Base-by-base conservation (phyloP, 2,329 filamentous ascomycete species). In the Verticillium longisporum region DNA sequence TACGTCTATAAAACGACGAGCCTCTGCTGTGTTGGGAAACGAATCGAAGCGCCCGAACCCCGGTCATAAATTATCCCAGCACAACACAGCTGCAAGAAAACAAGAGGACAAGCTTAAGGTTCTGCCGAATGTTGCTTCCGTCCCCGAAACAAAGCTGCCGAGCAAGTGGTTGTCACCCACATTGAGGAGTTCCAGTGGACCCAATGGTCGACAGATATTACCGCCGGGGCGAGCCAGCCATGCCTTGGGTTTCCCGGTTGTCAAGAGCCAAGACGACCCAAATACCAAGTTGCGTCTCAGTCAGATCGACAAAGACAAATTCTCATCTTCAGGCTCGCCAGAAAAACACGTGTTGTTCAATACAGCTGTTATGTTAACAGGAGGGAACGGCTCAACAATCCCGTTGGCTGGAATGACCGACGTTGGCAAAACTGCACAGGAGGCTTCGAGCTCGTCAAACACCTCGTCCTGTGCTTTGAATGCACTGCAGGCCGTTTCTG, bases 251-350 rank as follows among this genome's bases (percentile, higher is more conserved):
- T 96, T 92, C 68, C 83, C 88, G 1, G 83, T 92, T 13, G 90
- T 94, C 26, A 96, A 96, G 73, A 86, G 94, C 66, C 83, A 88
- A 1, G 82, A 86, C 66, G 85, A 91, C 66, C 82, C 84, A 5
- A 80, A 79, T 62, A 90, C 88, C 0, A 77, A 81, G 33, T 66
- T 86, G 55, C 84, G 87, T 55, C 76, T 91, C 34, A 92, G 88
- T 68, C 90, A 94, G 71, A 60, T 58, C 55, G 61, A 56, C 13
- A 57, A 34, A 45, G 53, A 14, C 31, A 41, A 10, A 50, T 33
- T 18, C n/a, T 50, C 45, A 7, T 50, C 18, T 50, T 50, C 45
- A 4, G 45, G 45, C n/a, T 50, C 45, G n/a, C 45, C 45, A 9
- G 45, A 72, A 58, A 77, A 74, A 61, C 70, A 75, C 26, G 69